Conservation (phyloP, 768 basidiomycete genomes). For the Boletellus emodensis region DNA sequence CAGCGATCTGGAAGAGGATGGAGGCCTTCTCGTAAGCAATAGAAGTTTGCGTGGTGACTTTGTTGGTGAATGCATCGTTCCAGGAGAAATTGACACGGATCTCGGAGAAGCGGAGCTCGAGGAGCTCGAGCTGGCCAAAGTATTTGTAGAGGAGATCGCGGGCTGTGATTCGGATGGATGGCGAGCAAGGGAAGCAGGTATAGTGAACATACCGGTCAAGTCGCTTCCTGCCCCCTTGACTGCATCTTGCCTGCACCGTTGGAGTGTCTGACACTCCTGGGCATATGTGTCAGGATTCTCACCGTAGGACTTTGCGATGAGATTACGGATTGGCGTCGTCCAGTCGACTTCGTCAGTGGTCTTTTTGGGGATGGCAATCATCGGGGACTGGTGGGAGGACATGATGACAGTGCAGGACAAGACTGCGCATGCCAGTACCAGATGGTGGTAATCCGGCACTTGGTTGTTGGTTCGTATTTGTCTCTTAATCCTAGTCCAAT, state of each 20-base stretch:
- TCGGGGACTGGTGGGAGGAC: constrained; percentile 80
- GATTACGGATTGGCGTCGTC: constrained; percentile 78
- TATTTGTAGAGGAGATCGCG: constrained; percentile 97
- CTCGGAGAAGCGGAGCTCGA: constrained; percentile 95
- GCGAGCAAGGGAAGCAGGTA: not conserved
- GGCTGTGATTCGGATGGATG: constrained; percentile 39
- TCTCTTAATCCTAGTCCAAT: constrained; percentile 26
- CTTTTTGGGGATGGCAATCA: constrained; percentile 92
- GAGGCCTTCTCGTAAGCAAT: constrained; percentile 98
- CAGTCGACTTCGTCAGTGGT: constrained; percentile 96
- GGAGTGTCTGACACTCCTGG: constrained; percentile 77
- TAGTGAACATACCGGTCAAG: constrained; percentile 63
- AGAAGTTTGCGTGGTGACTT: constrained; percentile 90
- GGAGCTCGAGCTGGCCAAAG: constrained; percentile 96
- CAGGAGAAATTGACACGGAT: constrained; percentile 95
- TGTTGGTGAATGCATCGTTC: constrained; percentile 95
- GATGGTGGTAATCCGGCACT: not conserved
- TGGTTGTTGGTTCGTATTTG: constrained; percentile 24
- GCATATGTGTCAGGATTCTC: constrained; percentile 89
- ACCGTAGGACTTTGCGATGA: constrained; percentile 90
- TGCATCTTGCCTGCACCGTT: constrained; percentile 92
- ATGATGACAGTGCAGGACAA: constrained; percentile 32
- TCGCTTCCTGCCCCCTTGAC: constrained; percentile 96
- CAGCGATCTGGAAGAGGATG: constrained; percentile 93
- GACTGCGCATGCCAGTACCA: not conserved